Base-by-base conservation (phyloP, 2,329 filamentous ascomycete species). In the Cladophialophora psammophila region DNA sequence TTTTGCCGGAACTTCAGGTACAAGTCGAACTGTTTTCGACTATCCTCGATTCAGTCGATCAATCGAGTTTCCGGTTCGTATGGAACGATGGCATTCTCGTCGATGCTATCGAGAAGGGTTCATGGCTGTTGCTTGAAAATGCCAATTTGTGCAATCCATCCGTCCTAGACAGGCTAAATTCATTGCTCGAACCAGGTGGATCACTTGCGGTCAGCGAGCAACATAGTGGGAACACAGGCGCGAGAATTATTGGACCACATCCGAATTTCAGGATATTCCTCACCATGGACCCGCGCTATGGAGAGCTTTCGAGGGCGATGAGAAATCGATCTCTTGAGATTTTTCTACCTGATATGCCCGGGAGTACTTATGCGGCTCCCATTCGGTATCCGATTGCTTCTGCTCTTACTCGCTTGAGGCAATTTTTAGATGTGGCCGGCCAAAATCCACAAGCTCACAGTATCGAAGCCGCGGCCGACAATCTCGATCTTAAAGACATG, bases 101-200 rank as follows among this genome's bases (percentile, higher is more conserved):
- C 56, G 90, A 93, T 73, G 94, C 95, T 50, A 83, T 98, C 10
- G 86, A 96, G 75, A 84, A 90, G 72, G 95, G 95, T 13, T 87
- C 93, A 68, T 99, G 95, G 95, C 84, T 99, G 18, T 90, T 99
- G 10, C 87, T 99, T 26, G 95, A 99, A 79, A 97, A 99, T 78
- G 95, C 96, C 67, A 99, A 99, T 75, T 86, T 99, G 65, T 99
- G 96, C 81, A 97, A 91, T 74, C 91, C 94, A 31, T 97, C 94
- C 6, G 95, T 99, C 0, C 85, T 99, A 9, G 95, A 99, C 79
- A 87, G 96, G 69, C 82, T 99, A 60, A 99, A 99, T 77, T 98
- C 95, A 0, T 82, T 99, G 8, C 89, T 98, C 7, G 95, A 99
- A 76, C 94, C 93, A 0, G 90, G 94, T 74, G 95, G 95, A 0